A percentile compares a stretch with the other conserved stretches of the same genome.
Evolutionary conservation across 2,329 filamentous ascomycete genomes (phyloP).

Genomic region (Colletotrichum endophyticum): DNA sequence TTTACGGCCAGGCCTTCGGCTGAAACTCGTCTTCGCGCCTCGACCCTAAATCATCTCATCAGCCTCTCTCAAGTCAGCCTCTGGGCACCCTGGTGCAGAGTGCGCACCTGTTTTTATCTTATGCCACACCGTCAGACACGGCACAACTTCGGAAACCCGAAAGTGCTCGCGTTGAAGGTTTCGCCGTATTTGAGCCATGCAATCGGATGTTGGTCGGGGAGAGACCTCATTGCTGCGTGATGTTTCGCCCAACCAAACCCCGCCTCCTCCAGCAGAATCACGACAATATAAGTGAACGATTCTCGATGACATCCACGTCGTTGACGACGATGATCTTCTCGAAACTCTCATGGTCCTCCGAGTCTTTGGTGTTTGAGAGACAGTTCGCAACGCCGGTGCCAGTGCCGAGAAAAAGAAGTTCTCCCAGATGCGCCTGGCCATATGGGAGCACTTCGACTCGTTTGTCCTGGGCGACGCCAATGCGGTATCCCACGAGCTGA

Average conservation of each 20-base stretch:
- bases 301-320: neutral
- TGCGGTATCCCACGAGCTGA: neutral
- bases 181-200: neutral
- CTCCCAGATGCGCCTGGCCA: neutral
- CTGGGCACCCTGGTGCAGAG: neutral
- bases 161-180: neutral
- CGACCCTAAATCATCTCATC: neutral
- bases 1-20: neutral
- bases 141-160: neutral
- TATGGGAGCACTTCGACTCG: neutral
- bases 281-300: neutral
- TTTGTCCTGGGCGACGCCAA: neutral
- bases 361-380: neutral
- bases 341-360: neutral
- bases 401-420: neutral
- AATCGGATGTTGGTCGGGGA: neutral
- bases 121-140: neutral
- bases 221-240: accelerated
- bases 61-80: neutral
- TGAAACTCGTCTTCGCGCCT: neutral
- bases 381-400: neutral
- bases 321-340: neutral
- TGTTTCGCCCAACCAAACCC: neutral
- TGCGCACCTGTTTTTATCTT: neutral
- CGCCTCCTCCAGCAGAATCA: neutral